Base-by-base conservation (phyloP, 116 monocot species). In the Trichopus zeylanicus region DNA sequence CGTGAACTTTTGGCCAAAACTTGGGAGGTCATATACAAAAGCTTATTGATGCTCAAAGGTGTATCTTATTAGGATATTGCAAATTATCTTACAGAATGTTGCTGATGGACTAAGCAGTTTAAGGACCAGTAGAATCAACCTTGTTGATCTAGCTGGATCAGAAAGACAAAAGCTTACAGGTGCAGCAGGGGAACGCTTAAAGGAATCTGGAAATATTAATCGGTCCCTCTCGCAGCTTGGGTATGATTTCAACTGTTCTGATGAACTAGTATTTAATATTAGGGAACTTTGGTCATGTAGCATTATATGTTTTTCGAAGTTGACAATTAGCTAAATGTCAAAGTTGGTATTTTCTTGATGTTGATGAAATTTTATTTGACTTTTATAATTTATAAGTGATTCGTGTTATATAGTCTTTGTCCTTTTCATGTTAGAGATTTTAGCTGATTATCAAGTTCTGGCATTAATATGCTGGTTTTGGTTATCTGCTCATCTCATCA, bases 161-260 rank as follows among this genome's bases (percentile, higher is more conserved):
- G 94, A 95, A 74, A 83, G 94, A 51, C 94, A 95, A 63, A 95
- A 86, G 62, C 57, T 78, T 57, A 89, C 94, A 56, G 76, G 77
- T 69, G 89, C 94, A 62, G 86, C 68, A 35, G 94, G 94, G 56
- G 86, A 95, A 2, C 86, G 94, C 13, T 68, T 95, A 51, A 89
- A 85, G 67, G 94, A 95, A 75, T 86, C 94, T 62, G 89, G 94
- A 53, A 95, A 89, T 67, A 95, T 95, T 63, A 95, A 95, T 38
- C 80, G 89, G n/a, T 95, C 94, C n/a, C 89, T 95, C 71, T 95
- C 94, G 53, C 94, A 95, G 46, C 89, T 95, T 51, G 94, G 89
- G 94, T 95, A 79, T 62, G 68, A 38, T 10, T 13, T 28, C 9
- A 42, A 16, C 42, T 42, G 13, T 42, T 16, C 18, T 13, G 42